phyloP scores from a whole-genome alignment of 768 basidiomycete species.

The Russula brevipes region DNA sequence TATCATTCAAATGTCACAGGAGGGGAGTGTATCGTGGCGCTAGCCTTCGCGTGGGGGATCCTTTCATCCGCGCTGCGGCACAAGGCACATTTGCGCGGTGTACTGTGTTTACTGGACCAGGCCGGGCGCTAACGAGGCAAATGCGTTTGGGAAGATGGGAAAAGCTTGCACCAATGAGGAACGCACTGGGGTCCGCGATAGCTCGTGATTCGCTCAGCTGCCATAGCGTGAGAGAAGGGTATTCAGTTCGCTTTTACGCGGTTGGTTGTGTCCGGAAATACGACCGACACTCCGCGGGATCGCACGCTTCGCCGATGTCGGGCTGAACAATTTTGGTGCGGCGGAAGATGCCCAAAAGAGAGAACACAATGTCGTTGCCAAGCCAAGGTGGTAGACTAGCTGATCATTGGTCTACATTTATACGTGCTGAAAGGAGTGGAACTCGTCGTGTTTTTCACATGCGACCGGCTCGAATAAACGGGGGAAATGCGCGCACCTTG shows the following conservation, averaged over 20 bases:
- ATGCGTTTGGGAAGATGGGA: background rate
- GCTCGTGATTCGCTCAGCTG: background rate
- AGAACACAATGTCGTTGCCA: background rate
- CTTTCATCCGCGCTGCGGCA: background rate
- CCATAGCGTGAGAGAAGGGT: background rate
- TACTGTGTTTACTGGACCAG: too few relatives aligned
- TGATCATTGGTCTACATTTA: background rate
- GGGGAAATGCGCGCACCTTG: background rate
- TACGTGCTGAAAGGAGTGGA: background rate
- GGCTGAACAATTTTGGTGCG: background rate
- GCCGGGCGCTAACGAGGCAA: too few relatives aligned
- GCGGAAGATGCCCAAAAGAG: background rate
- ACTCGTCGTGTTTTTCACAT: background rate
- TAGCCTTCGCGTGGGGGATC: background rate
- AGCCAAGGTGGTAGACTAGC: background rate
- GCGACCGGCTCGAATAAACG: background rate
- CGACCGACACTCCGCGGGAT: background rate
- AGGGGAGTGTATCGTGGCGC: background rate
- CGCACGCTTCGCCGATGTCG: background rate
- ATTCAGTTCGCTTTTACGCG: background rate
- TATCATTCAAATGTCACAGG: background rate
- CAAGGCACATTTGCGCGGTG: too few relatives aligned
- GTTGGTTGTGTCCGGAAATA: background rate
- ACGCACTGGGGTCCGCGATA: background rate
- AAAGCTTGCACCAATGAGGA: background rate